Percentiles rank a stretch among this genome's conserved stretches.
Evolutionary conservation across 2,329 filamentous ascomycete genomes (phyloP).

Genomic region (Pseudogymnoascus sp.): DNA sequence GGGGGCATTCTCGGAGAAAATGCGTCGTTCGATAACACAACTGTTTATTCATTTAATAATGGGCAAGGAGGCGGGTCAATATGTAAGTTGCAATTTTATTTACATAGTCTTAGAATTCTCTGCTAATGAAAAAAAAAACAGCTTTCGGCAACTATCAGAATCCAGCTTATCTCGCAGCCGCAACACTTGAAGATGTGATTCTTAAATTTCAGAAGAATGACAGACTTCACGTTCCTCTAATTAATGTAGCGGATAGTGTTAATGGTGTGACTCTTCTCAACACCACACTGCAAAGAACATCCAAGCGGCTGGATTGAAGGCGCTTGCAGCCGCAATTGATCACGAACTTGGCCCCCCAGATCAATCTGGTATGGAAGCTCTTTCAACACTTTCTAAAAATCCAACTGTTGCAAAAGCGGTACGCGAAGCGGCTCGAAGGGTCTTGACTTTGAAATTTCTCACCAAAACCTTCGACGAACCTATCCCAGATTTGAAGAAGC

Average conservation of each 20-base stretch:
- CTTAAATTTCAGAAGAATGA: background rate
- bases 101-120: background rate
- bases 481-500: background rate
- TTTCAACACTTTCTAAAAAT: background rate
- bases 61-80: background rate
- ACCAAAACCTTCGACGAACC: background rate
- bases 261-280: constrained; percentile 28
- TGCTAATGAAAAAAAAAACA: background rate
- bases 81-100: background rate
- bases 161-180: background rate
- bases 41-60: background rate
- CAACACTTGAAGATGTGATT: background rate
- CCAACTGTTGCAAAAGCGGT: background rate
- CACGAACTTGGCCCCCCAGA: background rate
- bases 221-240: constrained; percentile 19
- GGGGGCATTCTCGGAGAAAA: background rate
- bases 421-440: background rate
- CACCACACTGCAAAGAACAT: constrained; percentile 22
- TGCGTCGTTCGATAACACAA: background rate
- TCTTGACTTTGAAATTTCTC: background rate
- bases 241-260: constrained; percentile 26
- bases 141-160: background rate
- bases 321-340: background rate
- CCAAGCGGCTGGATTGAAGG: background rate
- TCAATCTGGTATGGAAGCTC: background rate